A percentile compares a stretch with the other conserved stretches of the same genome.
phyloP scores from a whole-genome alignment of 2,329 filamentous ascomycete species.

The Fusarium sp. region DNA sequence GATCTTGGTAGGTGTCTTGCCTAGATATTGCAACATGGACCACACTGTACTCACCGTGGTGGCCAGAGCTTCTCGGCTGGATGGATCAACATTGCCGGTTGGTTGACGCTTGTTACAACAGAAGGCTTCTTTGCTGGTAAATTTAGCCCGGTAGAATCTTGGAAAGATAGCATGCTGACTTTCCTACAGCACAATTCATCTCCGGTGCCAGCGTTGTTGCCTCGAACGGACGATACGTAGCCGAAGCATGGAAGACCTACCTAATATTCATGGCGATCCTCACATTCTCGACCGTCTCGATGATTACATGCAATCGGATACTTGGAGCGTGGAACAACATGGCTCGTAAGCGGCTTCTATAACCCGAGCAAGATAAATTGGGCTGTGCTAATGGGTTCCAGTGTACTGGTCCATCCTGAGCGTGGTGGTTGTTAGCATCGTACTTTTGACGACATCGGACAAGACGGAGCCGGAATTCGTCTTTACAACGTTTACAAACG shows the following conservation, averaged over 20 bases:
- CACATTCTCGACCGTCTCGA: conserved; percentile 48
- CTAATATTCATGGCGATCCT: conserved; percentile 56
- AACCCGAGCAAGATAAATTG: accelerated
- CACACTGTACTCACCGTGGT: background rate
- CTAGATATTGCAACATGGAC: accelerated
- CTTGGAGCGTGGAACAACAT: conserved; percentile 60
- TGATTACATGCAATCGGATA: conserved; percentile 60
- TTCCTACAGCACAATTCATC: conserved; percentile 58
- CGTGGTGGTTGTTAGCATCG: conserved; percentile 61
- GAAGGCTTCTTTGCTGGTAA: conserved; percentile 61
- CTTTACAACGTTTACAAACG: conserved; percentile 62
- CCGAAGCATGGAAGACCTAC: conserved; percentile 59
- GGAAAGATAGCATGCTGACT: background rate
- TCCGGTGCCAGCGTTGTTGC: conserved; percentile 60
- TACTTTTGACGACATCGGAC: conserved; percentile 56
- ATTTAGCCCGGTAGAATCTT: accelerated
- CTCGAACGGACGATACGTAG: conserved; percentile 56
- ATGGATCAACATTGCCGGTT: conserved; percentile 62
- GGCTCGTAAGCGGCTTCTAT: conserved; percentile 49
- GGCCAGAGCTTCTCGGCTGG: conserved; percentile 60
- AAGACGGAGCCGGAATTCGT: conserved; percentile 61
- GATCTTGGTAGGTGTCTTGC: conserved; percentile 48
- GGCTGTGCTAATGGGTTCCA: conserved; percentile 1
- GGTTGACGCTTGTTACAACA: conserved; percentile 62
- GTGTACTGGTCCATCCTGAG: conserved; percentile 61